Evolutionary conservation across 257 asterid genomes (phyloP).

Genomic region (Nicotiana otophora): DNA sequence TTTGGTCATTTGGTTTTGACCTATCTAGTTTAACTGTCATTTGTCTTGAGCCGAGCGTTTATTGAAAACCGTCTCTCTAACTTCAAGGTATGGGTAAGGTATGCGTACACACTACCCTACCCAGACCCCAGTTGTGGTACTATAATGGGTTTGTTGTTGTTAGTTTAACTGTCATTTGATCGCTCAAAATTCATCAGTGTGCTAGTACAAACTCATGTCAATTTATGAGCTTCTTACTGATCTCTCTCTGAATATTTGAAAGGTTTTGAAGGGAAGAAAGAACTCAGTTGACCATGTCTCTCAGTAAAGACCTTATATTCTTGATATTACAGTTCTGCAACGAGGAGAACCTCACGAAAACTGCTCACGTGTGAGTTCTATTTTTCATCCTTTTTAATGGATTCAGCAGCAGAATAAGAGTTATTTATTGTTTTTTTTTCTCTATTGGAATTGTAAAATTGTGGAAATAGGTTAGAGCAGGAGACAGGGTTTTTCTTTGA

Average conservation of each 20-base stretch:
- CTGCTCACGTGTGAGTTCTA: conserved; percentile 59
- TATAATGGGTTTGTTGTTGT: too few species aligned
- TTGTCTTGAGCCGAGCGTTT: too few species aligned
- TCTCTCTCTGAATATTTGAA: conserved; percentile 1
- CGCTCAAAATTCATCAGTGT: too few species aligned
- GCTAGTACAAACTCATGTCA: too few species aligned
- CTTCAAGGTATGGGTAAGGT: too few species aligned
- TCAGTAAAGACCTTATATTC: conserved; percentile 51
- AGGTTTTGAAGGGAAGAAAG: conserved; percentile 12
- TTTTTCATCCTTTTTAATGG: neutral
- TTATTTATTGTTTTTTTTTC: neutral
- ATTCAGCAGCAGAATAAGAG: neutral
- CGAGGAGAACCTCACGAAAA: conserved; percentile 57
- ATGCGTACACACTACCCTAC: too few species aligned
- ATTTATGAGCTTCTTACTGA: neutral
- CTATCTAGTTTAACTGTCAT: neutral
- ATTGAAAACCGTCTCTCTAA: too few species aligned
- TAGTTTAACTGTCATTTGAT: too few species aligned
- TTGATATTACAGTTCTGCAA: conserved; percentile 64
- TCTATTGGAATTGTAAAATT: neutral
- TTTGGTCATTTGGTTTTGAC: neutral
- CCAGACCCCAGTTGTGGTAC: too few species aligned
- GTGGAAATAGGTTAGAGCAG: conserved; percentile 55
- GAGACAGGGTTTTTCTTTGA: conserved; percentile 66
- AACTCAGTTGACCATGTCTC: conserved; percentile 27